A percentile compares a stretch with the other conserved stretches of the same genome.
Evolutionary conservation across 2,329 filamentous ascomycete genomes (phyloP).

Genomic region (Keithomyces neogunnii): DNA sequence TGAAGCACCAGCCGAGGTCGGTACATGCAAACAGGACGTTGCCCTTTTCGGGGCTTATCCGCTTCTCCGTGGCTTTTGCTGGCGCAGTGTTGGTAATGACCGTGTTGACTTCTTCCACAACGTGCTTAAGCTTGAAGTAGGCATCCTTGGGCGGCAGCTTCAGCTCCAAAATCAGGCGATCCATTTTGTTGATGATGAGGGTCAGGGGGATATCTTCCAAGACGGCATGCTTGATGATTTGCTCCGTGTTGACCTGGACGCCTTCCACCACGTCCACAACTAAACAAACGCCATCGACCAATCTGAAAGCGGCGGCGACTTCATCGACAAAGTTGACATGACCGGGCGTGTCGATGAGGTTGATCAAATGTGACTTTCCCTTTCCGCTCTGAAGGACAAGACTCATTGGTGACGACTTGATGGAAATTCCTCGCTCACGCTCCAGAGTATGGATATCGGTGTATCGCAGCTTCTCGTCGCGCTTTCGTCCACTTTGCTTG

Average conservation of each 20-base stretch:
- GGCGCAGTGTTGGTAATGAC: slow-evolving; percentile 84
- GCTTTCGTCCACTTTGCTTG: slow-evolving; percentile 69
- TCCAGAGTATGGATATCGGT: slow-evolving; percentile 89
- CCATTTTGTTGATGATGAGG: slow-evolving; percentile 94
- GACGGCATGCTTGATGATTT: slow-evolving; percentile 93
- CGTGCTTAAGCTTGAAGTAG: slow-evolving; percentile 98
- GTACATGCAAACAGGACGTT: slow-evolving; percentile 97
- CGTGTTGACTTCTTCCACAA: slow-evolving; percentile 97
- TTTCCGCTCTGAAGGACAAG: slow-evolving; percentile 79
- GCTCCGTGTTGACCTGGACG: slow-evolving; percentile 97
- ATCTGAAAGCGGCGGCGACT: slow-evolving; percentile 75
- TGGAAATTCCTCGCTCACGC: slow-evolving; percentile 79
- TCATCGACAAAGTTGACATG: slow-evolving; percentile 99
- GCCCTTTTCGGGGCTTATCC: slow-evolving; percentile 90
- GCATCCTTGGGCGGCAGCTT: slow-evolving; percentile 91
- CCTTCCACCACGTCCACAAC: slow-evolving; percentile 96
- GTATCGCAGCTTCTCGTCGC: slow-evolving; percentile 87
- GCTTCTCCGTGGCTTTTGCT: slow-evolving; percentile 66
- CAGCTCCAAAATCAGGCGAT: slow-evolving; percentile 85
- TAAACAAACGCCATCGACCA: slow-evolving; percentile 86
- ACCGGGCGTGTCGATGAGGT: slow-evolving; percentile 91
- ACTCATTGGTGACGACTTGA: slow-evolving; percentile 93
- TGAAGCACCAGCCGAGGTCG: slow-evolving; percentile 95
- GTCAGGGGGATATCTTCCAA: slow-evolving; percentile 83
- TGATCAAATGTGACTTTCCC: slow-evolving; percentile 91